Evolutionary conservation across 371 early-diverging fungal species (phyloP), one percentile per base, ranked within the genome.

Genomic region (Syncephalastrum racemosum): DNA sequence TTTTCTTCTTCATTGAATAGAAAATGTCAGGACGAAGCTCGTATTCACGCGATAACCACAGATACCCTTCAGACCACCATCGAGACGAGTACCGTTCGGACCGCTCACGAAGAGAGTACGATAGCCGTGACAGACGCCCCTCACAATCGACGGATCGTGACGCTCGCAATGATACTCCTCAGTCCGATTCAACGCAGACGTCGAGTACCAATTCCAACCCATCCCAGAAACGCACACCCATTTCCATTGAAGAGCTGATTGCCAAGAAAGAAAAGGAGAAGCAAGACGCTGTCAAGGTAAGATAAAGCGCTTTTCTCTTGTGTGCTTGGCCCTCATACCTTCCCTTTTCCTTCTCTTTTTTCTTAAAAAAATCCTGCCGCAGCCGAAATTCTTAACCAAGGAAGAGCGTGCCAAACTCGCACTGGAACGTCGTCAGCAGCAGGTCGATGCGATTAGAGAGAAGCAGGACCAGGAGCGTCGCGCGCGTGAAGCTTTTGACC

Each of bases 381-480:
- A 87, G 85, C 92, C 93, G 1, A 90, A 87, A 59, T 97, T 96
- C 54, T 62, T 97, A 56, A 90, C 91, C 13, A 97, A 97, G 67
- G 94, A 90, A 66, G 90, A 97, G 64, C 84, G 97, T n/a, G 91
- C 89, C 4, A 79, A 88, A 56, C 50, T 91, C 16, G 98, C 98
- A 1, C 64, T 97, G 46, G 92, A 95, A 54, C 79, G 80, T 36
- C 78, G 93, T 25, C 88, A 90, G 65, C 81, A 83, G 54, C 91
- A 95, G 62, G 93, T 93, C 0, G 93, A 93, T 52, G 87, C 84
- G 23, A 60, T 78, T 60, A 79, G 88, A 24, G 60, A 67, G 16
- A 68, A 62, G 10, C 85, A 89, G 48, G 87, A 84, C 5, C 82
- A 73, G 19, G 90, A 91, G 31, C 75, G 88, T 27, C 73, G 82